phyloP scores from a whole-genome alignment of 192 early-diverging fungal genomes.

The Dissophora globulifera region DNA sequence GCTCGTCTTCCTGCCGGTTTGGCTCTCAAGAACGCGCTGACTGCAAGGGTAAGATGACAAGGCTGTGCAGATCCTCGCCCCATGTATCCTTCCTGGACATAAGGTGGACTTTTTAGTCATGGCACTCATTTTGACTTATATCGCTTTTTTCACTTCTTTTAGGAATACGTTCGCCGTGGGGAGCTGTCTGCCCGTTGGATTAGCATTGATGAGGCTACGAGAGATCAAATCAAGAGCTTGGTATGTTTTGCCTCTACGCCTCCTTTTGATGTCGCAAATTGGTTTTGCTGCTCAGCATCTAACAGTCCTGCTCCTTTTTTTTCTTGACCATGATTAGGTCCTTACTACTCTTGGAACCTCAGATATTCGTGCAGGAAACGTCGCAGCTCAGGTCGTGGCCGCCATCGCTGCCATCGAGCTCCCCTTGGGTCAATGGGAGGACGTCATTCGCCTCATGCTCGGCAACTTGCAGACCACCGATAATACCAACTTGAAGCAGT shows the following conservation, averaged over 20 bases:
- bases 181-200: constrained; percentile 76
- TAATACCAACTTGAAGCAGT: constrained; percentile 78
- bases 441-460: constrained; percentile 85
- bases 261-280: no score
- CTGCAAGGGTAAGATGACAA: constrained; percentile 74
- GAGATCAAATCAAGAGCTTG: constrained; percentile 77
- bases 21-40: constrained; percentile 92
- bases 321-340: constrained; percentile 50
- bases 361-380: constrained; percentile 66
- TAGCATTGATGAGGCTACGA: constrained; percentile 61
- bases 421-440: constrained; percentile 86
- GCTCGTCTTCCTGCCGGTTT: constrained; percentile 85
- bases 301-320: neutral
- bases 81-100: constrained; percentile 11
- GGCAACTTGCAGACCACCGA: constrained; percentile 75
- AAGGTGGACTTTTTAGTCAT: no score
- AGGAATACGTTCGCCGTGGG: constrained; percentile 64
- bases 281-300: neutral
- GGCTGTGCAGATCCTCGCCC: constrained; percentile 4
- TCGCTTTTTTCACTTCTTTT: neutral
- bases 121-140: no score
- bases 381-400: constrained; percentile 85
- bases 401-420: constrained; percentile 96
- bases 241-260: constrained; percentile 47
- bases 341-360: constrained; percentile 65